Evolutionary conservation across 805 yeast species (phyloP).

Genomic region (Yarrowia sp.): DNA sequence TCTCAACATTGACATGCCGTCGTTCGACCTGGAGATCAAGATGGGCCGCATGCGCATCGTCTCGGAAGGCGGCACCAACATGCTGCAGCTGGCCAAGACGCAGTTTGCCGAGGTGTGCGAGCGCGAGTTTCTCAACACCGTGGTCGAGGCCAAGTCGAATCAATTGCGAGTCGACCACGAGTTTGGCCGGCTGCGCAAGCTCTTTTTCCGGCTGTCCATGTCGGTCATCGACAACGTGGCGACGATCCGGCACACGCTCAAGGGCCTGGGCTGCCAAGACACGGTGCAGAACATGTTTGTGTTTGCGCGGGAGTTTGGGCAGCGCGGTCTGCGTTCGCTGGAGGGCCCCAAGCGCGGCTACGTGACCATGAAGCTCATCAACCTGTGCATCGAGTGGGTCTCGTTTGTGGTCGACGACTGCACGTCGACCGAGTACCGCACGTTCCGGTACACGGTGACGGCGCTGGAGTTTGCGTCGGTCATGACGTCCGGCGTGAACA

Average conservation of each 20-base stretch:
- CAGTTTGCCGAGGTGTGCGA: conserved; percentile 58
- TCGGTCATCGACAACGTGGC: conserved; percentile 62
- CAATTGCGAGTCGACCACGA: conserved; percentile 71
- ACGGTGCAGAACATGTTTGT: conserved; percentile 69
- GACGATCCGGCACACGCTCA: conserved; percentile 50
- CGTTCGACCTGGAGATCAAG: conserved; percentile 49
- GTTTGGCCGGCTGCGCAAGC: conserved; percentile 59
- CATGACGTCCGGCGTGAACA: conserved; percentile 86
- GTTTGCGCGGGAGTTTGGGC: conserved; percentile 79
- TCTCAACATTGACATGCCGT: conserved; percentile 47
- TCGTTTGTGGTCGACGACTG: conserved; percentile 92
- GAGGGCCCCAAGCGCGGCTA: conserved; percentile 66
- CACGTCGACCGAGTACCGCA: conserved; percentile 82
- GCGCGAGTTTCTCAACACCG: conserved; percentile 44
- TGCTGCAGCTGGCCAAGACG: conserved; percentile 55
- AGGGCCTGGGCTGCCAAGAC: conserved; percentile 67
- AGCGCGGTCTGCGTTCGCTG: conserved; percentile 61
- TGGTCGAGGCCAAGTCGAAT: conserved; percentile 67
- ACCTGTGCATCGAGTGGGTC: conserved; percentile 84
- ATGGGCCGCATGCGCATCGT: conserved; percentile 67
- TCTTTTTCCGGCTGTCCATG: conserved; percentile 65
- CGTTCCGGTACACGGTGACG: conserved; percentile 93
- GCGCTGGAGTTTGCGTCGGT: conserved; percentile 96
- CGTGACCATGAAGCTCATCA: conserved; percentile 68
- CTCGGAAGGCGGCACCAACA: conserved; percentile 63